Percentiles rank a stretch among this genome's conserved stretches.
These are phyloP conservation scores for Gymnopilus dilepis DNA, from an alignment of 768 basidiomycete species.

Conservation along the genomic window DNA sequence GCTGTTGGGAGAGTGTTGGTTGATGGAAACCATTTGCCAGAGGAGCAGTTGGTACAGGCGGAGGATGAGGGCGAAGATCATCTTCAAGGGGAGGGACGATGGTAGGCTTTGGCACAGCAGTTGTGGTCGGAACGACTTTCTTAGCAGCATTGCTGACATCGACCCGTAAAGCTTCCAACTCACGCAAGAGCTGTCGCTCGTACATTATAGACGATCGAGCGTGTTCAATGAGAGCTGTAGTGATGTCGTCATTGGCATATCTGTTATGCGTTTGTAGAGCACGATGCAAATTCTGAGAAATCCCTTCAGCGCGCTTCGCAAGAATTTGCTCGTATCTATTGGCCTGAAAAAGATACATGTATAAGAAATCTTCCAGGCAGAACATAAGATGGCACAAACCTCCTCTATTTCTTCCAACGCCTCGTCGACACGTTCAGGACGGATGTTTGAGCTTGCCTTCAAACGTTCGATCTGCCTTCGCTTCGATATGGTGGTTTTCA, in stretches of 20 bases:
- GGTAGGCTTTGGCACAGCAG: conserved; percentile 63
- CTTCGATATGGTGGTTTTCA: conserved; percentile 92
- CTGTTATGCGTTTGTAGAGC: conserved; percentile 85
- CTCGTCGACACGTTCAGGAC: conserved; percentile 86
- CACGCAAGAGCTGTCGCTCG: conserved; percentile 85
- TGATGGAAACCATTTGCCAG: conserved; percentile 40
- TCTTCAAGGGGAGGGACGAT: conserved; percentile 71
- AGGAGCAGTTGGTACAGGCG: conserved; percentile 37
- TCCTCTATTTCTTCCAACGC: conserved; percentile 93
- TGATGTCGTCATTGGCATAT: conserved; percentile 90
- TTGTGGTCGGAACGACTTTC: conserved; percentile 54
- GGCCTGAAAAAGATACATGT: conserved; percentile 57
- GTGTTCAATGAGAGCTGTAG: conserved; percentile 89
- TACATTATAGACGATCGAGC: conserved; percentile 91
- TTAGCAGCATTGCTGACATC: conserved; percentile 76
- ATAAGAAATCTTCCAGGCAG: conserved; percentile 2
- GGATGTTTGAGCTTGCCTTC: conserved; percentile 85
- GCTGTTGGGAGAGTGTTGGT: conserved; percentile 35
- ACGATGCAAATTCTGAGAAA: conserved; percentile 91
- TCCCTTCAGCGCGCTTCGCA: conserved; percentile 85
- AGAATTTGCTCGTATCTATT: conserved; percentile 88
- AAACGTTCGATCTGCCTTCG: conserved; percentile 89
- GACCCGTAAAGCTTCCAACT: conserved; percentile 81
- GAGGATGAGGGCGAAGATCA: conserved; percentile 40
- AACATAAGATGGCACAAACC: conserved; percentile 46